A percentile compares a stretch with the other conserved stretches of the same genome.
These are phyloP conservation scores for Colletotrichum sp. DNA, from an alignment of 2,329 filamentous ascomycete genomes.

Conservation along the genomic window DNA sequence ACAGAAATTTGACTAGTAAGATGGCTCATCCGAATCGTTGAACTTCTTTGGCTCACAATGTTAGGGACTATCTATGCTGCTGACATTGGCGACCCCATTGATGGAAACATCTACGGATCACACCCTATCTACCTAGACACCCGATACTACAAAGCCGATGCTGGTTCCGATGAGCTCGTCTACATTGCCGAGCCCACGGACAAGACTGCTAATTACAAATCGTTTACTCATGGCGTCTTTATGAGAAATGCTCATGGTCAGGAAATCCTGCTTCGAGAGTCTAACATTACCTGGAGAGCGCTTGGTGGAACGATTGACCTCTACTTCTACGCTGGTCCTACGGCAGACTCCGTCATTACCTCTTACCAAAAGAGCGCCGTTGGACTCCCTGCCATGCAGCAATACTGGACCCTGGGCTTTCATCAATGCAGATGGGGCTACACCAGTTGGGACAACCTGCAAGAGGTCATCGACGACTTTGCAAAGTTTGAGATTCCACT, in stretches of 20 bases:
- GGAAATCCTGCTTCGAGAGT: constrained; percentile 69
- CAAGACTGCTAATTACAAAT: constrained; percentile 54
- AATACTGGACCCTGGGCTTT: constrained; percentile 82
- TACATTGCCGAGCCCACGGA: constrained; percentile 61
- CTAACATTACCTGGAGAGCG: constrained; percentile 73
- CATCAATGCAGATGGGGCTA: constrained; percentile 90
- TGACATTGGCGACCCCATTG: constrained; percentile 69
- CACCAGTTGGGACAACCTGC: constrained; percentile 70
- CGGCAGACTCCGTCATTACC: constrained; percentile 69
- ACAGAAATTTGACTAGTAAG: constrained; percentile 71
- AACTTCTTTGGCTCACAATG: background rate
- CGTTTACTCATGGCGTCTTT: constrained; percentile 78
- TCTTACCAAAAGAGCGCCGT: constrained; percentile 72
- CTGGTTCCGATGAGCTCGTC: constrained; percentile 48
- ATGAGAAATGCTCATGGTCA: constrained; percentile 78
- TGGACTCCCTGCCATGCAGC: constrained; percentile 78
- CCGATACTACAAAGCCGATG: constrained; percentile 68
- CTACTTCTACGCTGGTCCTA: constrained; percentile 79
- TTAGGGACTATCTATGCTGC: constrained; percentile 62
- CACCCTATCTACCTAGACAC: constrained; percentile 85
- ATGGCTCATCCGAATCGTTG: background rate
- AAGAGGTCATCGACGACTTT: constrained; percentile 72
- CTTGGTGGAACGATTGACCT: constrained; percentile 80
- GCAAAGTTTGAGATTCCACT: constrained; percentile 68
- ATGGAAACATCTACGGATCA: constrained; percentile 74